phyloP scores from a whole-genome alignment of 1,284 basidiomycete genomes.

The Ceratobasidium sp. region DNA sequence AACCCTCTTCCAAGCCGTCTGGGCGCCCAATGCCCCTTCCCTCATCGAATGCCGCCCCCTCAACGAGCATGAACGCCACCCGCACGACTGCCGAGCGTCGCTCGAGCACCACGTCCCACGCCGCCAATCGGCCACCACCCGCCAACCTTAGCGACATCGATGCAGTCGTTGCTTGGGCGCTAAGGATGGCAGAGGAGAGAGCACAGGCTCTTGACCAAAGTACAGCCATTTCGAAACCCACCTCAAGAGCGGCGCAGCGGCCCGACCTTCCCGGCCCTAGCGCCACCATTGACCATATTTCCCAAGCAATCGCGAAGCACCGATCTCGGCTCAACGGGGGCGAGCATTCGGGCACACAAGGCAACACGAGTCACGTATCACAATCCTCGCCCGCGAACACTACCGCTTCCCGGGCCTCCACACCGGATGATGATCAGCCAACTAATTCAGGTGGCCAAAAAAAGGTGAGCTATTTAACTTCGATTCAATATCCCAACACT shows the following conservation, averaged over 20 bases:
- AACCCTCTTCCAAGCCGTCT: too few relatives aligned
- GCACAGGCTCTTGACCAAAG: neutral
- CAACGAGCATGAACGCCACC: too few relatives aligned
- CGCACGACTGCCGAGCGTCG: too few relatives aligned
- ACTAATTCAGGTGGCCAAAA: neutral
- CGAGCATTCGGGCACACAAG: neutral
- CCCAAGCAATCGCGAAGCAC: constrained; percentile 16
- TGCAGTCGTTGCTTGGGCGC: neutral
- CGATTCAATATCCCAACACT: too few relatives aligned
- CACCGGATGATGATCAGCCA: neutral
- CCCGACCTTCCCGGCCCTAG: neutral
- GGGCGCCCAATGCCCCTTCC: too few relatives aligned
- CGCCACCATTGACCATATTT: constrained; percentile 6
- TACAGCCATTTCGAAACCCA: neutral
- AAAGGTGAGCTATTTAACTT: neutral
- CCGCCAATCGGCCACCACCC: neutral
- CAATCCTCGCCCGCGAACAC: neutral
- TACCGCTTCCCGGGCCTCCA: neutral
- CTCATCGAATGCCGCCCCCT: too few relatives aligned
- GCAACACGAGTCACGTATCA: neutral
- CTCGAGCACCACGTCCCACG: neutral
- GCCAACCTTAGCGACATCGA: constrained; percentile 2
- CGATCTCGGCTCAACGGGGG: neutral
- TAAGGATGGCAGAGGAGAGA: constrained; percentile 3
- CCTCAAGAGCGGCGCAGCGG: neutral